These are phyloP conservation scores for Kalmanozyma brasiliensis DNA, from an alignment of 1,284 basidiomycete species.

Conservation along the genomic window DNA sequence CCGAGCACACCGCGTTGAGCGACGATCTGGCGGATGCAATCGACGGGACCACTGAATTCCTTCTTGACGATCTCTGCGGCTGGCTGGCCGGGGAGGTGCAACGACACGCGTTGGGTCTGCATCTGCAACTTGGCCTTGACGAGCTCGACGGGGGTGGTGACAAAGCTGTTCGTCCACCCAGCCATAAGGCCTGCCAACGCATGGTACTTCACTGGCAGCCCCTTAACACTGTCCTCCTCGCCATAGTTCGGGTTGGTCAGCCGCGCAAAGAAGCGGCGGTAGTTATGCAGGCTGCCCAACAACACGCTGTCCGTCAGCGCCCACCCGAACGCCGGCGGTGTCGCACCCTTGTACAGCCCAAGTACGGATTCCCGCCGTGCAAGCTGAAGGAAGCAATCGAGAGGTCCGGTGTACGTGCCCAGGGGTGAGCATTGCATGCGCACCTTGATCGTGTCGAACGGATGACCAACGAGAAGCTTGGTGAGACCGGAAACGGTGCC, in stretches of 20 bases:
- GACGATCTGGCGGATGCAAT: constrained; percentile 67
- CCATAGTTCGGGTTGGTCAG: constrained; percentile 19
- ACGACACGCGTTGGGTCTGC: constrained; percentile 73
- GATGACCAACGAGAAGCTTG: constrained; percentile 69
- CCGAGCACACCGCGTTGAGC: constrained; percentile 58
- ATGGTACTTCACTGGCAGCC: constrained; percentile 51
- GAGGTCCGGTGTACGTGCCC: constrained; percentile 76
- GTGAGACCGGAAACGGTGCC: constrained; percentile 68
- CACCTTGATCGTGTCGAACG: constrained; percentile 79
- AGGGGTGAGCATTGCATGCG: constrained; percentile 79
- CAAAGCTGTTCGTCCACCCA: constrained; percentile 77
- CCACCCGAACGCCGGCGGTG: constrained; percentile 80
- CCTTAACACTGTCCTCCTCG: constrained; percentile 28
- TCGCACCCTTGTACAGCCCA: constrained; percentile 70
- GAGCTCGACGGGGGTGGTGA: constrained; percentile 75
- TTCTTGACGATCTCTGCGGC: background rate
- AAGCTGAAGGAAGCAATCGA: constrained; percentile 76
- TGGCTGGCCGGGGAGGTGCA: constrained; percentile 34
- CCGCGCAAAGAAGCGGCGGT: constrained; percentile 37
- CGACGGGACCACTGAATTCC: constrained; percentile 64
- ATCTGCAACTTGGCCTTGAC: constrained; percentile 79
- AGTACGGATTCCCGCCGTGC: constrained; percentile 73
- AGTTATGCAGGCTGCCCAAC: constrained; percentile 74
- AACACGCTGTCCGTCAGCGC: constrained; percentile 79
- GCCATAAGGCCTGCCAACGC: constrained; percentile 77